phyloP scores from a whole-genome alignment of 139 green algal genomes.

The Microglena sp. region DNA sequence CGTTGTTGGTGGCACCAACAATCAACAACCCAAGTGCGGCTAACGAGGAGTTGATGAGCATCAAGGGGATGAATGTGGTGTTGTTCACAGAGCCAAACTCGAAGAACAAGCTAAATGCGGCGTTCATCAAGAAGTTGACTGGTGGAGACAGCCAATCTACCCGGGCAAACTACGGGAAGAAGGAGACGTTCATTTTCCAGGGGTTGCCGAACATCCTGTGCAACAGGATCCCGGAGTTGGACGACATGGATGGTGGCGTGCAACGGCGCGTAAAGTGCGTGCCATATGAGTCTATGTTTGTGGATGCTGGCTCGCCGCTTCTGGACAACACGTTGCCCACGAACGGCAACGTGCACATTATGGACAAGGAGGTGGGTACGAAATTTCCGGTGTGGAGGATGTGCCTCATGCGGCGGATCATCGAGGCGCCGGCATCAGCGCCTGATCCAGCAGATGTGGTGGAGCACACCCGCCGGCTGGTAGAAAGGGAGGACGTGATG shows the following conservation, averaged over 20 bases:
- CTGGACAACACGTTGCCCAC: background rate
- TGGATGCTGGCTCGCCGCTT: background rate
- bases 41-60: slow-evolving; percentile 6
- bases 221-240: slow-evolving; percentile 4
- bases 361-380: background rate
- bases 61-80: background rate
- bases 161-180: background rate
- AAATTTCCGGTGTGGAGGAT: slow-evolving; percentile 3
- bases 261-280: background rate
- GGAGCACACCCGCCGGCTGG: too few relatives aligned
- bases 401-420: slow-evolving; percentile 5
- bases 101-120: background rate
- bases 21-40: background rate
- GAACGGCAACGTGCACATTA: background rate
- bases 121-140: slow-evolving; percentile 2
- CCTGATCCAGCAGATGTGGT: background rate
- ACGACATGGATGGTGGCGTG: slow-evolving; percentile 8
- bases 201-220: background rate
- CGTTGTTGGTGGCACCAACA: background rate
- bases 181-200: background rate
- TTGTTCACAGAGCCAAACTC: slow-evolving; percentile 1
- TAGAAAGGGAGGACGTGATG: too few relatives aligned
- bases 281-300: slow-evolving; percentile 4
- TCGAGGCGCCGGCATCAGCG: background rate
- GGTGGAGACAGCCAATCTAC: background rate